phyloP scores from a whole-genome alignment of 106 monocot species.

The Acorus gramineus region DNA sequence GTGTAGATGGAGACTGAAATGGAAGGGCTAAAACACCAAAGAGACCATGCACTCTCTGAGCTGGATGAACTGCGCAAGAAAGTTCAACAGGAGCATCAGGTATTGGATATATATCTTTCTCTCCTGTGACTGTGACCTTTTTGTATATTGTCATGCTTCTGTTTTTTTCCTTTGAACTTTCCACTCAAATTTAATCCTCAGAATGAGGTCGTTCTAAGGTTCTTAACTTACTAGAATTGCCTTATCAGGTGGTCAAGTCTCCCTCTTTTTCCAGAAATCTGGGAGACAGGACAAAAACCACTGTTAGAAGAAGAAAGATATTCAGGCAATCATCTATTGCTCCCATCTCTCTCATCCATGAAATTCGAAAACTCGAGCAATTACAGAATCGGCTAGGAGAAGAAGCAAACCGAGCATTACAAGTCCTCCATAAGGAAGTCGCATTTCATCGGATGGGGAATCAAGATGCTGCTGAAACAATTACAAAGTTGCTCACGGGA shows the following conservation, averaged over 20 bases:
- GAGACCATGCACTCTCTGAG: constrained; percentile 60
- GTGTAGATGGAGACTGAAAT: constrained; percentile 91
- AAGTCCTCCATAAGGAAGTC: constrained; percentile 94
- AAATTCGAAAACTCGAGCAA: constrained; percentile 93
- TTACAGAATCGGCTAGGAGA: constrained; percentile 79
- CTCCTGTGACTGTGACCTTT: too few relatives aligned
- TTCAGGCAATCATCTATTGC: constrained; percentile 81
- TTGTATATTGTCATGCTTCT: too few relatives aligned
- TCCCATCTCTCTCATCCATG: constrained; percentile 72
- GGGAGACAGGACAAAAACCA: constrained; percentile 18
- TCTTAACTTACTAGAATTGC: constrained; percentile 47
- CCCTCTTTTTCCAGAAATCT: constrained; percentile 3
- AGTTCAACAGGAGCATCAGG: constrained; percentile 29
- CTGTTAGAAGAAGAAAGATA: constrained; percentile 5
- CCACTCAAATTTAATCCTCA: constrained; percentile 19
- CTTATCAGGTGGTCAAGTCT: constrained; percentile 33
- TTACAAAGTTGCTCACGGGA: constrained; percentile 81
- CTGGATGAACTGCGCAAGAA: constrained; percentile 57
- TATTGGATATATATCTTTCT: constrained; percentile 3
- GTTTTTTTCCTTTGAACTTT: neutral
- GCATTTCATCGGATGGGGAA: constrained; percentile 78
- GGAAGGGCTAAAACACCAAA: constrained; percentile 71
- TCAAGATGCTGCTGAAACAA: constrained; percentile 87
- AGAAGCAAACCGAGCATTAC: constrained; percentile 76
- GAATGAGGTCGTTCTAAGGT: constrained; percentile 43